Base-by-base conservation (phyloP, 2,329 filamentous ascomycete genomes). In the Alternaria dauci region DNA sequence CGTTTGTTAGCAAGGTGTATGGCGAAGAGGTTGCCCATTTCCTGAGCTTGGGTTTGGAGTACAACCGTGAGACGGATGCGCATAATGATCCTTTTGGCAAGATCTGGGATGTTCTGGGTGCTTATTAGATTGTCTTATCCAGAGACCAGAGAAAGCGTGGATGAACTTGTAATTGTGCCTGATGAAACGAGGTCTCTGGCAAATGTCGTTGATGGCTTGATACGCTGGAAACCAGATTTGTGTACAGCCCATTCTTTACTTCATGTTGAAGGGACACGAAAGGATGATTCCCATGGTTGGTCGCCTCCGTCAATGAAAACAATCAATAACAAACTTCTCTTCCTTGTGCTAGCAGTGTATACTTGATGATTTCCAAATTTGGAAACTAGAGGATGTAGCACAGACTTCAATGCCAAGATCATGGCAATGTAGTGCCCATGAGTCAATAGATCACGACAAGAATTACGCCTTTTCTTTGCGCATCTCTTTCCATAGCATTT, bases 31-130 rank as follows among this genome's bases (percentile, higher is more conserved):
- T 82, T 14, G 86, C 87, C 0, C 71, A 78, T 11, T 73, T 71
- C 2, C 70, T 88, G 28, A 83, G 85, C 0, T 72, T 81, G 28
- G 72, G 62, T 16, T 80, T 85, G 47, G 88, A 91, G 75, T 89
- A 89, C 71, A 79, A 80, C 4, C 81, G 87, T 34, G 82, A 84
- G 64, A 66, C 66, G 2, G 82, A 89, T 63, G 58, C 83, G 5
- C 73, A 69, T 2, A 68, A 78, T 14, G 88, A 90, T 74, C 85
- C 85, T 0, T 90, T 89, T 79, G 82, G 83, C 2, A 70, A 71
- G 50, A 60, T 78, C 1, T 71, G 69, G 69, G 66, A 62, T n/a
- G 62, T 66, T 1, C 62, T 60, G 11, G 63, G 59, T 12, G 56
- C 64, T n/a, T 43, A 9, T 12, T 59, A 50, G 16, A 25, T 46